Conservation (phyloP, 331 rosid genomes). For the Rosa hybrid region DNA sequence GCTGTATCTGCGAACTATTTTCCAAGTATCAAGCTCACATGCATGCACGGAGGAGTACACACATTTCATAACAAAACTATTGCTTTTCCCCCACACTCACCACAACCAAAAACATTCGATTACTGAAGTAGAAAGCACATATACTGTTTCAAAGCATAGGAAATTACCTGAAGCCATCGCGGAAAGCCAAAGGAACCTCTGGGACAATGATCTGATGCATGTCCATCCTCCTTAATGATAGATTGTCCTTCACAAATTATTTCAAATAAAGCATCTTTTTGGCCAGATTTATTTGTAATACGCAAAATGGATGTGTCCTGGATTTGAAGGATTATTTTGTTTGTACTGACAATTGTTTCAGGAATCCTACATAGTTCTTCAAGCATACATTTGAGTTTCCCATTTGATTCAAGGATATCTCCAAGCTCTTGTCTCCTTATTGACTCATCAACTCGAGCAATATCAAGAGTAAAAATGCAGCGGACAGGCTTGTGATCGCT, state of each 20-base stretch:
- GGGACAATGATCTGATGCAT: conserved; percentile 51
- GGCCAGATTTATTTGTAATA: conserved; percentile 69
- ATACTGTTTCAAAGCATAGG: conserved; percentile 26
- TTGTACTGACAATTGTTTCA: conserved; percentile 89
- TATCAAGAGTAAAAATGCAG: conserved; percentile 72
- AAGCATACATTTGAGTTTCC: conserved; percentile 52
- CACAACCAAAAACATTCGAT: not conserved
- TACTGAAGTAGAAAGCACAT: conserved; percentile 2
- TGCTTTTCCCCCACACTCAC: not conserved
- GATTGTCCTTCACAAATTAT: conserved; percentile 81
- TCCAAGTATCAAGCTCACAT: not conserved
- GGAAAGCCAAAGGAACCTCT: conserved; percentile 93
- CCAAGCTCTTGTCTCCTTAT: conserved; percentile 89
- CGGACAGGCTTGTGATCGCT: conserved; percentile 99
- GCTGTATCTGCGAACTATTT: not conserved
- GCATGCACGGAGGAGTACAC: not conserved
- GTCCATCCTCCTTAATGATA: conserved; percentile 50
- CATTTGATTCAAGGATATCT: conserved; percentile 73
- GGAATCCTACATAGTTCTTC: conserved; percentile 74
- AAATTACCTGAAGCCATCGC: conserved; percentile 91
- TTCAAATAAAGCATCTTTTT: conserved; percentile 65
- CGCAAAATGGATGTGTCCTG: conserved; percentile 86
- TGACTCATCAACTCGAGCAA: conserved; percentile 93
- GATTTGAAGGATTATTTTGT: conserved; percentile 90
- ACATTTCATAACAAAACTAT: not conserved